A percentile compares a stretch with the other conserved stretches of the same genome.
These are phyloP conservation scores for Trametes sanguinea DNA, from an alignment of 768 basidiomycete genomes.

Conservation along the genomic window DNA sequence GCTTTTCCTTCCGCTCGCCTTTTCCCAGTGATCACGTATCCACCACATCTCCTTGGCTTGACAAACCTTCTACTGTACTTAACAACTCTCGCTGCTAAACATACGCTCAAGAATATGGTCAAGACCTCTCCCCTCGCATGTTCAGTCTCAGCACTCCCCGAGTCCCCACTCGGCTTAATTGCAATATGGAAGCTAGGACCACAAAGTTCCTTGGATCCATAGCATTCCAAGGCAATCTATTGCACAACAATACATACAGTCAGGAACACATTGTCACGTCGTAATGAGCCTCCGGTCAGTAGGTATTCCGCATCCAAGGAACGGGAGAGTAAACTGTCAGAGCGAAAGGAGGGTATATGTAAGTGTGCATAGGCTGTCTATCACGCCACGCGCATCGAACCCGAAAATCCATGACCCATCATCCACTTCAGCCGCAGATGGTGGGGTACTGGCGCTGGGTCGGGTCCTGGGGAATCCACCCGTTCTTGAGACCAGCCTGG, in stretches of 20 bases:
- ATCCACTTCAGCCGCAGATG: constrained; percentile 50
- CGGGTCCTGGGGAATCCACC: constrained; percentile 80
- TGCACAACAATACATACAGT: too few species aligned
- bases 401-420: neutral
- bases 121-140: too few species aligned
- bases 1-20: neutral
- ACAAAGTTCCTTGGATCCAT: too few species aligned
- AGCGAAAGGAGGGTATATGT: neutral
- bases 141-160: too few species aligned
- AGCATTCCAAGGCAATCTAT: too few species aligned
- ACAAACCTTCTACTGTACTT: too few species aligned
- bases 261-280: neutral
- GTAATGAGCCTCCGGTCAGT: neutral
- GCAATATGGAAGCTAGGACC: too few species aligned
- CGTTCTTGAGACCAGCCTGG: constrained; percentile 72
- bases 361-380: neutral
- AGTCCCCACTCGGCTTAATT: too few species aligned
- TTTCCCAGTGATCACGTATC: neutral
- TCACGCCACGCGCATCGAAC: neutral
- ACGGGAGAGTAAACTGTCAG: neutral
- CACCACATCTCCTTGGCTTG: too few species aligned
- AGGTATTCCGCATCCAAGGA: neutral
- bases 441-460: constrained; percentile 55
- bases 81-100: too few species aligned
- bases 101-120: too few species aligned